Evolutionary conservation across 345 rosid species (phyloP), one percentile per base, ranked within the genome.

Genomic region (Boechera divaricarpa): DNA sequence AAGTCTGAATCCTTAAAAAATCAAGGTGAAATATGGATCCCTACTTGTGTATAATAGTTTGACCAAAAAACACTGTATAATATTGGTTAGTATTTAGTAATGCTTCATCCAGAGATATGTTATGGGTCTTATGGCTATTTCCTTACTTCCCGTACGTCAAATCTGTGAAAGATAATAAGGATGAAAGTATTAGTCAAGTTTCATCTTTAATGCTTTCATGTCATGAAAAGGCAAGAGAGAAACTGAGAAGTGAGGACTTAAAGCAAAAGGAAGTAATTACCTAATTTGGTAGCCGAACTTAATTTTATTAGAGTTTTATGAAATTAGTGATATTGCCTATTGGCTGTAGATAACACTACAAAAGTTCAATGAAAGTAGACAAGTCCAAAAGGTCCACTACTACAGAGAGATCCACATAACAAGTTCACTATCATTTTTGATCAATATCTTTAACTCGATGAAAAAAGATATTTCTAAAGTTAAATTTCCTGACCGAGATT

Each of bases 181-280:
- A 47, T 35, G 36, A 61, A 72, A 36, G 52, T 72, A 61, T 36
- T 28, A 61, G 52, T 59, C 76, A 61, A 26, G 41, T 62, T 49
- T 36, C 77, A 63, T 52, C 77, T 52, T 63, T 56, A 65, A 33
- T 45, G 72, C 72, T 45, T 65, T 38, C 44, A 54, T 44, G 72
- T 64, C 65, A 72, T 60, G 69, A 26, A 24, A 45, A 45, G 51
- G n/a, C 18, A 42, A 65, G 63, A 12, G 24, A 72, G 7, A 64
- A 13, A 55, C 38, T 47, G 7, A 74, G n/a, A 63, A 45, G 66
- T 58, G 56, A 45, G 0, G 26, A 51, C 64, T 54, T 52, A 54
- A 54, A 63, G 77, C 60, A 51, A 73, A 52, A 52, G 60, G 31
- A 39, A 28, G 32, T 6, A 51, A 41, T 29, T 52, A 49, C 53